Evolutionary conservation across 31 red algal species (phyloP).

Genomic region (Endocladia muricata): DNA sequence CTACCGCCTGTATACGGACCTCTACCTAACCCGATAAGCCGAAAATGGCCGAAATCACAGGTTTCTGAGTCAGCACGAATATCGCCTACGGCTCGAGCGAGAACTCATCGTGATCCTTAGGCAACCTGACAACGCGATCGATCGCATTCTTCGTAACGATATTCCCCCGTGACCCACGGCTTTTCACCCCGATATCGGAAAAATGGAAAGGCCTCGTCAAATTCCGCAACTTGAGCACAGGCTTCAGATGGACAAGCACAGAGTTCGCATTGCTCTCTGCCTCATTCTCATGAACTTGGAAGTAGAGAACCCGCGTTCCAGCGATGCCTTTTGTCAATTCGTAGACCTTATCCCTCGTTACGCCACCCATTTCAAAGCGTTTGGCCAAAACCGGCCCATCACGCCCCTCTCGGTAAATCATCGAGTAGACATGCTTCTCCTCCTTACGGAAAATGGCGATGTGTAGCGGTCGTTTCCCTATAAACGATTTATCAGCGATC

Average conservation of each 20-base stretch:
- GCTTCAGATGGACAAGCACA: background rate
- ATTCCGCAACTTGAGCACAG: background rate
- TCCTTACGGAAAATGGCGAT: background rate
- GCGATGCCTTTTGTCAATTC: background rate
- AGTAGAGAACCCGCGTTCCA: background rate
- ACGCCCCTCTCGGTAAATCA: background rate
- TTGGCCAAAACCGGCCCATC: background rate
- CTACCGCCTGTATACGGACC: too few species aligned
- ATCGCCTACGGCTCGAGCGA: too few species aligned
- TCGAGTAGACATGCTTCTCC: background rate
- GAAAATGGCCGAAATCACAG: too few species aligned
- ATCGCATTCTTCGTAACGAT: too few species aligned
- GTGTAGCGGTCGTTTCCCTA: background rate
- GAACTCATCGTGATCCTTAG: too few species aligned
- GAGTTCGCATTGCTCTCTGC: background rate
- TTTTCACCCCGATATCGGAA: background rate
- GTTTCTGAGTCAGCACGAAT: too few species aligned
- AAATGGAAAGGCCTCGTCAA: background rate
- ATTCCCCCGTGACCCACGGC: too few species aligned
- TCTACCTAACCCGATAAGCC: too few species aligned
- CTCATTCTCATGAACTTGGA: constrained; percentile 4
- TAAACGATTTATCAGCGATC: background rate
- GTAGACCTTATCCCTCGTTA: constrained; percentile 6
- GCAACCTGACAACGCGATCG: too few species aligned
- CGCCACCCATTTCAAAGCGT: background rate